These are phyloP conservation scores for Aureobasidium sp. DNA, from an alignment of 2,329 filamentous ascomycete species.

Conservation along the genomic window DNA sequence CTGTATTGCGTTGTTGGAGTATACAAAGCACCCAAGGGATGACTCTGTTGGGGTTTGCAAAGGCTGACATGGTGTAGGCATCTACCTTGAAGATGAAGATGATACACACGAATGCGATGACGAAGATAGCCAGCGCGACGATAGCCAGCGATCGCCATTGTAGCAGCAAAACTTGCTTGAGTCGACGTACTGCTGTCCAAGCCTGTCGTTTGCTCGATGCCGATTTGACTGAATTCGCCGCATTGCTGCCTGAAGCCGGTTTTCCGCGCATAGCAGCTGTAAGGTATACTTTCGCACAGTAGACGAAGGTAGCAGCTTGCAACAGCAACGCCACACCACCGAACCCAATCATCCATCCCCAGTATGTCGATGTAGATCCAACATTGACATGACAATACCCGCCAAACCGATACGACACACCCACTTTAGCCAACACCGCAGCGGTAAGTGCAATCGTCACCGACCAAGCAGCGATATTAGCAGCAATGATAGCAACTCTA, in stretches of 20 bases:
- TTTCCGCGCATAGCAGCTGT: constrained; percentile 15
- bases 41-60: constrained; percentile 16
- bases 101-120: constrained; percentile 19
- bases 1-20: constrained; percentile 16
- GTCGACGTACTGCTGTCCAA: constrained; percentile 63
- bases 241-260: constrained; percentile 1
- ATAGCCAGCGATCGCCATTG: constrained; percentile 79
- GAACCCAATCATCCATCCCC: constrained; percentile 30
- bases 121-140: constrained; percentile 62
- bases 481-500: constrained; percentile 22
- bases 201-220: constrained; percentile 16
- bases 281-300: constrained; percentile 29
- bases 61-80: constrained; percentile 14
- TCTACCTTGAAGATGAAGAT: constrained; percentile 20
- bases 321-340: constrained; percentile 24
- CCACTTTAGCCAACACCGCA: constrained; percentile 35
- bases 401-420: constrained; percentile 54
- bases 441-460: constrained; percentile 24
- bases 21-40: constrained; percentile 22
- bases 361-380: constrained; percentile 29
- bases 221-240: constrained; percentile 15
- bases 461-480: constrained; percentile 23
- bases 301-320: constrained; percentile 26
- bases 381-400: constrained; percentile 81
- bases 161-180: constrained; percentile 67